These are phyloP conservation scores for Podila minutissima DNA, from an alignment of 192 early-diverging fungal genomes.

Conservation along the genomic window DNA sequence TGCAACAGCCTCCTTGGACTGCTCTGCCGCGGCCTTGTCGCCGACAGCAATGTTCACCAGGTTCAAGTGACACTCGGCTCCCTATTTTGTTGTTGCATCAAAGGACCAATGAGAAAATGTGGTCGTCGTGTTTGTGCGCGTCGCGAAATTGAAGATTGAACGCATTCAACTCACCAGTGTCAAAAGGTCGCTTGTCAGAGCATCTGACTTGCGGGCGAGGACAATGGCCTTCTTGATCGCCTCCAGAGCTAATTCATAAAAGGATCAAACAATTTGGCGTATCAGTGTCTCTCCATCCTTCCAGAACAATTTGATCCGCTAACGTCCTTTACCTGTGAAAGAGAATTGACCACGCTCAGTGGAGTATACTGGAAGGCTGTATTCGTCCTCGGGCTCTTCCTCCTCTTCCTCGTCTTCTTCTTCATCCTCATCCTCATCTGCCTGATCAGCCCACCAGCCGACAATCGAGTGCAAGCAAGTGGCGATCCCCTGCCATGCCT, in stretches of 20 bases:
- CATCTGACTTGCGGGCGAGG: constrained; percentile 21
- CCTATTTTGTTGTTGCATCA: constrained; percentile 8
- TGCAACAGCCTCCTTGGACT: constrained; percentile 36
- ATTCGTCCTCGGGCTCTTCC: constrained; percentile 44
- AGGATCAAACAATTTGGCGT: neutral
- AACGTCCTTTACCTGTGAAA: constrained; percentile 10
- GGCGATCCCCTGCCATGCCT: constrained; percentile 47
- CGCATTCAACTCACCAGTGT: constrained; percentile 20
- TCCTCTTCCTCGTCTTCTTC: constrained; percentile 27
- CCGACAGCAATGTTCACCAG: constrained; percentile 49
- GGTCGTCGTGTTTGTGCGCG: neutral
- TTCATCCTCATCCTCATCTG: constrained; percentile 31
- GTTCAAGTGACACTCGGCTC: constrained; percentile 48
- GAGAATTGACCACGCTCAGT: constrained; percentile 42
- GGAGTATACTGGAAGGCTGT: constrained; percentile 38
- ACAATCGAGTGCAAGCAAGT: constrained; percentile 52
- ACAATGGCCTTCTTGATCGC: constrained; percentile 42
- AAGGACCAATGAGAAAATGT: neutral
- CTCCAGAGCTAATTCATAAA: constrained; percentile 18
- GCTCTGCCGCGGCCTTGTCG: constrained; percentile 41
- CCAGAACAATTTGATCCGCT: neutral
- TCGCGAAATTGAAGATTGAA: neutral
- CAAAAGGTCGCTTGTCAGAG: constrained; percentile 39
- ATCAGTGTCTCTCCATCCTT: too few species aligned
- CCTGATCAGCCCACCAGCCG: constrained; percentile 51